Evolutionary conservation across 2,329 filamentous ascomycete genomes (phyloP), one percentile per base, ranked within the genome.

Genomic region (Phaeosphaeria sp.): DNA sequence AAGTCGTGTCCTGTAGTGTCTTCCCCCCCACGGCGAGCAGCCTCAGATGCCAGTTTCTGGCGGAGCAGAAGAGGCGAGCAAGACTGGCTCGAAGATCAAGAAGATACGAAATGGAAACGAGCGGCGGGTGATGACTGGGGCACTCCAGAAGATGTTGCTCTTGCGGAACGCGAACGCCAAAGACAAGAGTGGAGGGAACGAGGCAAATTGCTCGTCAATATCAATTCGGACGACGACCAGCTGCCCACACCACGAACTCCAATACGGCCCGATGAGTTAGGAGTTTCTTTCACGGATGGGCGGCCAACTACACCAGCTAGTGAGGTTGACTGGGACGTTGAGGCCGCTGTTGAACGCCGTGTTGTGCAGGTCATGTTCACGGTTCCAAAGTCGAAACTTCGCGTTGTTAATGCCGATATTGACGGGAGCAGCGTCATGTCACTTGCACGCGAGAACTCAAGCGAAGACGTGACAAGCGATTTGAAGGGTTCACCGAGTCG

Each of bases 301-400:
- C 15, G 72, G 43, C 62, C 77, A 1, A 57, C 57, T 27, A 76
- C 72, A 2, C 72, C 73, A 10, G 70, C 69, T 1, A 72, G 75
- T 53, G 80, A 82, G 51, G 77, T 77, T 7, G 81, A 83, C 47
- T 84, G 82, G 82, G 81, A 84, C 52, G 79, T 84, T 1, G 82
- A 84, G 63, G 76, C 77, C 13, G 82, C 80, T 4, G 81, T 78
- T 1, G 76, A 78, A 50, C 72, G 77, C 21, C 66, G 82, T 5
- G 80, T 82, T 4, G 80, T 84, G n/a, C 82, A 82, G 54, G 79
- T 84, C 72, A 95, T 96, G 86, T 98, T 97, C 77, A 97, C 94
- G 0, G 92, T 97, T 59, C 94, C 95, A 2, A 92, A 90, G 75
- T 90, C 94, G 76, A 87, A 88, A 66, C 78, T 98, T 62, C 82